A percentile compares a stretch with the other conserved stretches of the same genome.
Conservation (phyloP, 129 eudicot genomes). For the Flaveria linearis region DNA sequence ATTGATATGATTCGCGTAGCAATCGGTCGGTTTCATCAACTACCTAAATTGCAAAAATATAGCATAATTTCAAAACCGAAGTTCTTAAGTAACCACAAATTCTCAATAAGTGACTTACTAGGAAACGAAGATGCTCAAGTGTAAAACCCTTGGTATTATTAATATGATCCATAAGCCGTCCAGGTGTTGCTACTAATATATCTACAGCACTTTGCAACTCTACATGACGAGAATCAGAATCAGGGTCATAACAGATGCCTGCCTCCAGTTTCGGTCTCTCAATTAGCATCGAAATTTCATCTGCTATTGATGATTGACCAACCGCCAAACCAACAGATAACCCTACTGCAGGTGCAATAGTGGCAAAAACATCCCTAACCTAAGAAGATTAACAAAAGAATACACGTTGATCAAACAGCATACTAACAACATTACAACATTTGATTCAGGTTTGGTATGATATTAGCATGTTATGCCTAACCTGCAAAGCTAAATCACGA, state of each 20-base stretch:
- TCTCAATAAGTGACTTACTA: constrained; percentile 49
- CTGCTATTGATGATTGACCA: constrained; percentile 95
- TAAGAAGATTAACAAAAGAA: constrained; percentile 32
- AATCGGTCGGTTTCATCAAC: constrained; percentile 96
- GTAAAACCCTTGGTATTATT: constrained; percentile 86
- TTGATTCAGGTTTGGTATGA: not conserved
- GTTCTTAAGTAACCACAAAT: not conserved
- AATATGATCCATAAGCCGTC: constrained; percentile 94
- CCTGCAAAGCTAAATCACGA: constrained; percentile 93
- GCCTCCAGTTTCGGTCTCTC: constrained; percentile 63
- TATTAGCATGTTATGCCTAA: constrained; percentile 18
- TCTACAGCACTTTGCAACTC: constrained; percentile 68
- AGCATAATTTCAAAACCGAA: constrained; percentile 10
- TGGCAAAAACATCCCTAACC: constrained; percentile 86
- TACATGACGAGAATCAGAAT: constrained; percentile 48
- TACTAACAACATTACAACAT: not conserved
- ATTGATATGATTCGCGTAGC: constrained; percentile 84
- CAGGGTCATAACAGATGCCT: constrained; percentile 72
- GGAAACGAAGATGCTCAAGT: constrained; percentile 85
- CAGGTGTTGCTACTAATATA: constrained; percentile 93
- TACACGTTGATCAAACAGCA: not conserved
- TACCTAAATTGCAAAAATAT: constrained; percentile 48
- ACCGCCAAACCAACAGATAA: constrained; percentile 93
- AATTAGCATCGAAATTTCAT: constrained; percentile 69
- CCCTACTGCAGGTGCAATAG: constrained; percentile 91